phyloP scores from a whole-genome alignment of 176 grass and related monocot genomes.

The Hsuehochloa calcarea region DNA sequence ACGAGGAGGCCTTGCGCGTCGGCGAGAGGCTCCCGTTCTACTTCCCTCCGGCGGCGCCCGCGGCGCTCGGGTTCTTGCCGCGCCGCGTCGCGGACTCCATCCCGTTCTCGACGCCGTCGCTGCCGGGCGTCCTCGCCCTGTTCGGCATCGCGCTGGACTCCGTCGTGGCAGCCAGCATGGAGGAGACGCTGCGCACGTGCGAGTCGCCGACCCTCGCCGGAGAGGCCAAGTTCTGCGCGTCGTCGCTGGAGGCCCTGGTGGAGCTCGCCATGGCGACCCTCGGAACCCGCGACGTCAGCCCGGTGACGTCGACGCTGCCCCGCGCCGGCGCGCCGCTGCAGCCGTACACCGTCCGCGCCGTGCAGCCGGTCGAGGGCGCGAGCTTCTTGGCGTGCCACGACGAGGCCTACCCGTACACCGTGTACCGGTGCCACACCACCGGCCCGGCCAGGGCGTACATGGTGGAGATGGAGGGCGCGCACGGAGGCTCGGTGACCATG shows the following conservation, averaged over 20 bases:
- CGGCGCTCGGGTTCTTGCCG: constrained; percentile 34
- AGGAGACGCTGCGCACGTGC: constrained; percentile 36
- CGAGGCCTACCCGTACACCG: constrained; percentile 45
- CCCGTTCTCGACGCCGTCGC: constrained; percentile 34
- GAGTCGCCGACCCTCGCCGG: not conserved
- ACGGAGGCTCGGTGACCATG: constrained; percentile 2
- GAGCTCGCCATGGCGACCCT: constrained; percentile 37
- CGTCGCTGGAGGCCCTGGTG: constrained; percentile 45
- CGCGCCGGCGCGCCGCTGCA: constrained; percentile 26
- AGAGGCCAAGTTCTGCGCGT: constrained; percentile 44
- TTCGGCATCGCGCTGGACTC: constrained; percentile 11
- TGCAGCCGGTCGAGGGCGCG: not conserved
- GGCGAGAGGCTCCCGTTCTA: constrained; percentile 32
- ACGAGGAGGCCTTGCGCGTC: constrained; percentile 44
- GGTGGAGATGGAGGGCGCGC: constrained; percentile 37
- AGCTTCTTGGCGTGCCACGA: constrained; percentile 54
- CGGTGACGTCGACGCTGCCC: constrained; percentile 36
- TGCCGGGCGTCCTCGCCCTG: not conserved
- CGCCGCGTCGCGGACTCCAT: constrained; percentile 22
- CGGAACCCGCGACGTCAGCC: constrained; percentile 23
- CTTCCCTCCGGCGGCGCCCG: constrained; percentile 17
- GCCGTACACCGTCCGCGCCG: constrained; percentile 22
- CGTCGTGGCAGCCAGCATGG: not conserved
- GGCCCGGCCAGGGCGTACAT: constrained; percentile 47
- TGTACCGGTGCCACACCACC: constrained; percentile 52